Evolutionary conservation across 2,329 filamentous ascomycete genomes (phyloP).

Genomic region (Beauveria pseudobassiana): DNA sequence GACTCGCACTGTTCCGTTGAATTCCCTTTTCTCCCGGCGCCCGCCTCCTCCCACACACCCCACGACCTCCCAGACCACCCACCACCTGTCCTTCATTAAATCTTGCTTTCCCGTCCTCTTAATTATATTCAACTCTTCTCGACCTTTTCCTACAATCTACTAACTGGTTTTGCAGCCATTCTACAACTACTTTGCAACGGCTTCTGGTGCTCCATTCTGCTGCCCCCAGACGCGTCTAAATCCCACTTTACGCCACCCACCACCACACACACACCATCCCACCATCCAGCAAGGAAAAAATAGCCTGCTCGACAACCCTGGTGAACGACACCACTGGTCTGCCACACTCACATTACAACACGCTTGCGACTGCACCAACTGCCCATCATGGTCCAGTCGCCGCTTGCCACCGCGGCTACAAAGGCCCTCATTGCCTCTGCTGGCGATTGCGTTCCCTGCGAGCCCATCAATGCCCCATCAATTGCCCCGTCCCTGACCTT

Average conservation of each 20-base stretch:
- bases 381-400: slow-evolving; percentile 25
- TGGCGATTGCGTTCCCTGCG: slow-evolving; percentile 36
- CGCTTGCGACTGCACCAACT: neutral
- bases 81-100: slow-evolving; percentile 1
- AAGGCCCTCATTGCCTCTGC: slow-evolving; percentile 33
- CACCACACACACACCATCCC: slow-evolving; percentile 6
- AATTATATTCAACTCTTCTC: neutral
- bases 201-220: neutral
- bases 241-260: slow-evolving; percentile 9
- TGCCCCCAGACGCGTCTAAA: slow-evolving; percentile 3
- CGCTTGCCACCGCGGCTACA: slow-evolving; percentile 20
- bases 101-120: neutral
- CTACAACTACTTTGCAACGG: neutral
- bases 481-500: slow-evolving; percentile 57
- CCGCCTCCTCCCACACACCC: neutral
- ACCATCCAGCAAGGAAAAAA: neutral
- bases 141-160: neutral
- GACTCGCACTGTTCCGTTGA: slow-evolving; percentile 10
- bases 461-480: slow-evolving; percentile 32
- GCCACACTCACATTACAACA: neutral
- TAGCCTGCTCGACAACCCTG: neutral
- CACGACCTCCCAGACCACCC: neutral
- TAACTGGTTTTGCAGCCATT: neutral
- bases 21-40: slow-evolving; percentile 5
- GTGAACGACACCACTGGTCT: neutral